phyloP scores from a whole-genome alignment of 169 alveolate species.

The Eimeria falciformis region DNA sequence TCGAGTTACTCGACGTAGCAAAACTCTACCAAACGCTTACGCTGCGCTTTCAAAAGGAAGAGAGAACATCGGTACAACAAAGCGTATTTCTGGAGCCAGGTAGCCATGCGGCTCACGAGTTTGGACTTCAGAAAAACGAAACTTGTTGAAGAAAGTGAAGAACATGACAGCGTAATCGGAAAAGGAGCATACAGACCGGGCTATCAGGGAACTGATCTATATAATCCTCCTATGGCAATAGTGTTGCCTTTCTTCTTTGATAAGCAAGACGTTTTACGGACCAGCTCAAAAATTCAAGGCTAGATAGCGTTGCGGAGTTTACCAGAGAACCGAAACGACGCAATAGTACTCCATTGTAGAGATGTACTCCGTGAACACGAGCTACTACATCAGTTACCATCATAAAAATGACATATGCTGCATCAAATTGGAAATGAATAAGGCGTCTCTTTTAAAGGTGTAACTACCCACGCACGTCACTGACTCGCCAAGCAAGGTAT shows the following conservation, averaged over 20 bases:
- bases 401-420: constrained; percentile 54
- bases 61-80: background rate
- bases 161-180: constrained; percentile 86
- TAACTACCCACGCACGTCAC: constrained; percentile 68
- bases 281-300: constrained; percentile 46
- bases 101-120: constrained; percentile 43
- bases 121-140: constrained; percentile 21
- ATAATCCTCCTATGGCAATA: constrained; percentile 63
- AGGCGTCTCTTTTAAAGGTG: constrained; percentile 24
- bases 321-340: constrained; percentile 72
- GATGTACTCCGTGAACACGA: constrained; percentile 57
- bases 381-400: constrained; percentile 66
- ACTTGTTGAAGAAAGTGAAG: constrained; percentile 4
- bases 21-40: constrained; percentile 85
- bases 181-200: constrained; percentile 86
- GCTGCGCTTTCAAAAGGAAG: constrained; percentile 18
- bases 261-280: background rate
- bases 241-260: constrained; percentile 52
- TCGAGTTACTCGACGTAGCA: constrained; percentile 87
- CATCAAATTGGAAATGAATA: constrained; percentile 41
- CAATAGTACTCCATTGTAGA: constrained; percentile 51
- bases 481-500: constrained; percentile 51
- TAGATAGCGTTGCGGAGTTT: constrained; percentile 72
- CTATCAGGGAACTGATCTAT: constrained; percentile 86
- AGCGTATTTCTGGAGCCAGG: constrained; percentile 49